Percentiles rank a stretch among this genome's conserved stretches.
These are phyloP conservation scores for Metschnikowia sp. DNA, from an alignment of 805 yeast genomes.

Conservation along the genomic window DNA sequence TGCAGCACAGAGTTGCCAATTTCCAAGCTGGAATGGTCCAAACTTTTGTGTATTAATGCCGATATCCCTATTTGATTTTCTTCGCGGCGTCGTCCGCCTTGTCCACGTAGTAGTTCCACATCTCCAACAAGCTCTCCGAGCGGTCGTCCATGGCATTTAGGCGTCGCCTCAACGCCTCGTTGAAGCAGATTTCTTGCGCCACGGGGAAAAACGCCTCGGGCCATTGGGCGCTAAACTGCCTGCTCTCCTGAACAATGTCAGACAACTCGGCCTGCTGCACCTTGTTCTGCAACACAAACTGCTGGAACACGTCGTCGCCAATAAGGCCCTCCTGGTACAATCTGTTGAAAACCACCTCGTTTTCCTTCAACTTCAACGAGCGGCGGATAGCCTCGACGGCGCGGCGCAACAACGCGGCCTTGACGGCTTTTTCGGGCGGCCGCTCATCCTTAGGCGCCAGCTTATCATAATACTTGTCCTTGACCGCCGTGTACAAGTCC, in stretches of 20 bases:
- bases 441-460: conserved; percentile 41
- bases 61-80: conserved; percentile 2
- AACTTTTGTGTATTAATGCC: background rate
- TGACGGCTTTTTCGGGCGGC: conserved; percentile 75
- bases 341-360: conserved; percentile 61
- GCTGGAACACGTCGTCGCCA: conserved; percentile 84
- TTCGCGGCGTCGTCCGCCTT: conserved; percentile 10
- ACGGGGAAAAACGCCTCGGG: conserved; percentile 68
- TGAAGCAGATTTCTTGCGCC: conserved; percentile 87
- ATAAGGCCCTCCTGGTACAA: conserved; percentile 85
- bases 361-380: conserved; percentile 76
- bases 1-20: background rate
- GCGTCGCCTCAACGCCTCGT: conserved; percentile 86
- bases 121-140: conserved; percentile 26
- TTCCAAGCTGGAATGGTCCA: too few species aligned
- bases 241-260: conserved; percentile 74
- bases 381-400: conserved; percentile 88
- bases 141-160: conserved; percentile 43
- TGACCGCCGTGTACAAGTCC: conserved; percentile 59
- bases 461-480: conserved; percentile 39
- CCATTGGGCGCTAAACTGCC: conserved; percentile 74
- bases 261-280: conserved; percentile 78
- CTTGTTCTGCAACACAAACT: conserved; percentile 73
- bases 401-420: conserved; percentile 53
- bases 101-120: conserved; percentile 35